Conservation (phyloP, 1,284 basidiomycete genomes). For the Ganoderma sinense region DNA sequence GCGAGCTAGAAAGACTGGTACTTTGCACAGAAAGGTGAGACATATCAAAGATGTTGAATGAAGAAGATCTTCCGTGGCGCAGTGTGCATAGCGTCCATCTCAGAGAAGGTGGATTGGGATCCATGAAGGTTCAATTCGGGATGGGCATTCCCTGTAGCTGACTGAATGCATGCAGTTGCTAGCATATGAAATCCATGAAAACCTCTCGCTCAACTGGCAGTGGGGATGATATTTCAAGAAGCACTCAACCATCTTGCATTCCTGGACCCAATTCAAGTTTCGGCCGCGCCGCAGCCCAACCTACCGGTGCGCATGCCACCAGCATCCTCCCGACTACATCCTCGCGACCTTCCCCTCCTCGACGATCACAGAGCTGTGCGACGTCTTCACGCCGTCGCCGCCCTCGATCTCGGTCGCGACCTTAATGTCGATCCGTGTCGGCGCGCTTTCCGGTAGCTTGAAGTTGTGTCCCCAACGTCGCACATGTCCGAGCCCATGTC, state of each 20-base stretch:
- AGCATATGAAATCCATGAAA: too few relatives aligned
- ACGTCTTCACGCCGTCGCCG: not conserved
- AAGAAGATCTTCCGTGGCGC: not conserved
- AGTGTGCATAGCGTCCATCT: not conserved
- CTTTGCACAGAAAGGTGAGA: not conserved
- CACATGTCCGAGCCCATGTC: too few relatives aligned
- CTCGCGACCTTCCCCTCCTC: not conserved
- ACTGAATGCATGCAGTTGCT: too few relatives aligned
- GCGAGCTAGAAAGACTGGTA: not conserved
- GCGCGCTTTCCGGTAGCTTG: not conserved
- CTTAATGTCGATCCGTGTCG: constrained; percentile 6
- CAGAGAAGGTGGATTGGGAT: not conserved
- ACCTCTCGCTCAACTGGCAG: too few relatives aligned
- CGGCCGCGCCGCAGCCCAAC: too few relatives aligned
- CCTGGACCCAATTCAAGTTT: too few relatives aligned
- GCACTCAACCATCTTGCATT: too few relatives aligned
- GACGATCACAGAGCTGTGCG: not conserved
- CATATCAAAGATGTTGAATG: not conserved
- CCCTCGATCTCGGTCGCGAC: constrained; percentile 8
- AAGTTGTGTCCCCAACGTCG: too few relatives aligned
- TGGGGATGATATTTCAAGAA: too few relatives aligned
- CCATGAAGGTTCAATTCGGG: too few relatives aligned
- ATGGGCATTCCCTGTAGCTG: too few relatives aligned
- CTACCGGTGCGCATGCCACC: too few relatives aligned
- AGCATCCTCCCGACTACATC: not conserved